Evolutionary conservation across 495 filamentous ascomycete genomes (phyloP).

Genomic region (Penicillium tannophilum): DNA sequence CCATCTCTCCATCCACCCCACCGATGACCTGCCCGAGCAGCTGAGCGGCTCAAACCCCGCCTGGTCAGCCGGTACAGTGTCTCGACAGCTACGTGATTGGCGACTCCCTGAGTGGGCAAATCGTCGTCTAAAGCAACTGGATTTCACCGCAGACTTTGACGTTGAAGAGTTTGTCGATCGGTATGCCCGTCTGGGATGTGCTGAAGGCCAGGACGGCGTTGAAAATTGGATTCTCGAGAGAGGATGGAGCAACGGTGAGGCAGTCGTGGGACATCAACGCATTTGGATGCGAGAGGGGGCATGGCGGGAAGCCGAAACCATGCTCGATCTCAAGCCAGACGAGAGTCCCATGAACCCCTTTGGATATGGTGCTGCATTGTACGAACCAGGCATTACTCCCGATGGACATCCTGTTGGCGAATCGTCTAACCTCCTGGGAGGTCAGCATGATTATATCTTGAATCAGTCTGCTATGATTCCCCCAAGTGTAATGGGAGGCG

Average conservation of each 20-base stretch:
- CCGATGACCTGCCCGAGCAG: slow-evolving; percentile 76
- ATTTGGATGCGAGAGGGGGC: slow-evolving; percentile 93
- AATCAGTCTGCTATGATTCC: slow-evolving; percentile 62
- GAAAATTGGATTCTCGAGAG: slow-evolving; percentile 94
- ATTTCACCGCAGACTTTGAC: slow-evolving; percentile 97
- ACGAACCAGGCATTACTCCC: slow-evolving; percentile 33
- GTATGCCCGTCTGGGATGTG: slow-evolving; percentile 81
- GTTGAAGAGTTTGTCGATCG: slow-evolving; percentile 85
- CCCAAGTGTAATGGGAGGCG: slow-evolving; percentile 54
- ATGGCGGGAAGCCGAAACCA: slow-evolving; percentile 98
- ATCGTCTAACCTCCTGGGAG: slow-evolving; percentile 63
- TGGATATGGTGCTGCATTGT: slow-evolving; percentile 35
- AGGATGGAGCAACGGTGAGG: slow-evolving; percentile 98
- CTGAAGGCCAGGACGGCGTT: slow-evolving; percentile 88
- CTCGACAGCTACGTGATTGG: slow-evolving; percentile 90
- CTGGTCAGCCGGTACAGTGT: slow-evolving; percentile 92
- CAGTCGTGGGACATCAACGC: slow-evolving; percentile 83
- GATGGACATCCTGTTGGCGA: slow-evolving; percentile 53
- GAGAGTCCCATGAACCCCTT: slow-evolving; percentile 36
- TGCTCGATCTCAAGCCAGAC: slow-evolving; percentile 88
- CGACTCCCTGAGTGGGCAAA: slow-evolving; percentile 95
- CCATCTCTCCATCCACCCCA: slow-evolving; percentile 89
- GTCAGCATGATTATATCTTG: slow-evolving; percentile 70
- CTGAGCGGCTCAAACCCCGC: slow-evolving; percentile 65
- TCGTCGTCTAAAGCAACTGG: slow-evolving; percentile 85